These are phyloP conservation scores for Xylariales sp. DNA, from an alignment of 2,329 filamentous ascomycete species.

Conservation along the genomic window DNA sequence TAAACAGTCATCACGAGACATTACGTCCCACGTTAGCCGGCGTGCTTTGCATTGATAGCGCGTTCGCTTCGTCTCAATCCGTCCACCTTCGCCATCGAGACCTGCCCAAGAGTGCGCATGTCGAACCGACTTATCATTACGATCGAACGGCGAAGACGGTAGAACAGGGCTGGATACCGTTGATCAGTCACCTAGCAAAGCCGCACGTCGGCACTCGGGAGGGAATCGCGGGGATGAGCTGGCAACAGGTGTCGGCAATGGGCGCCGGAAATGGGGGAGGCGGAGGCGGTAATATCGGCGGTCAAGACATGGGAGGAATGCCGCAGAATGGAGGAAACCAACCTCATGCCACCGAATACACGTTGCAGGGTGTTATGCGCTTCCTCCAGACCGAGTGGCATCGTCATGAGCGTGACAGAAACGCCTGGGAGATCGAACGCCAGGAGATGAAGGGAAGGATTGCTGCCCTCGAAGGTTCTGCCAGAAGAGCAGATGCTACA, in stretches of 20 bases:
- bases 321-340: conserved; percentile 43
- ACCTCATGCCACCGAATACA: conserved; percentile 58
- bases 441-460: conserved; percentile 99
- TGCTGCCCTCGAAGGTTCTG: conserved; percentile 86
- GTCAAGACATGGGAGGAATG: conserved; percentile 32
- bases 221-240: conserved; percentile 25
- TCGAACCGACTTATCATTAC: conserved; percentile 6
- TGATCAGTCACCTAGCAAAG: conserved; percentile 1
- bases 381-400: conserved; percentile 99
- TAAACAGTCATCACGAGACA: not conserved
- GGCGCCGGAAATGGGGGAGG: conserved; percentile 36
- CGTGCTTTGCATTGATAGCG: conserved; percentile 1
- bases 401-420: conserved; percentile 92
- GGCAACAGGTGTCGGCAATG: conserved; percentile 34
- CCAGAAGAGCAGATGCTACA: conserved; percentile 77
- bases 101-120: conserved; percentile 7
- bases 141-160: conserved; percentile 8
- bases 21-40: not conserved
- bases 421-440: conserved; percentile 97
- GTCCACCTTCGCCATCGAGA: not conserved
- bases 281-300: conserved; percentile 38
- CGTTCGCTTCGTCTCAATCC: not conserved
- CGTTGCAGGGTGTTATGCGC: conserved; percentile 83
- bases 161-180: conserved; percentile 3
- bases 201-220: conserved; percentile 2